Evolutionary conservation across 345 rosid species (phyloP).

Genomic region (Lepidium sativum): DNA sequence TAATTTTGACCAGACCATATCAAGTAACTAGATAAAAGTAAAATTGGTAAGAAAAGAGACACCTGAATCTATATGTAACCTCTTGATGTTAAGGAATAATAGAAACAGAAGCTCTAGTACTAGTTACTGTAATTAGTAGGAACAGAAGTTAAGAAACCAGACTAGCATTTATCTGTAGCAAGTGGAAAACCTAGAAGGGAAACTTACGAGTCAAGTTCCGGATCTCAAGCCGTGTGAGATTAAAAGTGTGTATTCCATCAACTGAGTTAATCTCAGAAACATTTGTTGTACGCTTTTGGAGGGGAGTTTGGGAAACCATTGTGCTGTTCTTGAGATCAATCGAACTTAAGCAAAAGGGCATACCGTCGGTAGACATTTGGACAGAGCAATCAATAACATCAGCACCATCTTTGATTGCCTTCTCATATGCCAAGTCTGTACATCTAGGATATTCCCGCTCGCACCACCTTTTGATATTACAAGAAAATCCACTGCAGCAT

Average conservation of each 20-base stretch:
- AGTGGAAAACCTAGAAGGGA: background rate
- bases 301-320: slow-evolving; percentile 17
- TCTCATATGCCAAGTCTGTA: slow-evolving; percentile 55
- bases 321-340: slow-evolving; percentile 44
- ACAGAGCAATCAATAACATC: no score
- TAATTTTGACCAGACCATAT: background rate
- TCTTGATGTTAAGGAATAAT: background rate
- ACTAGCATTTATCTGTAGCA: background rate
- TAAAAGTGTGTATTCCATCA: slow-evolving; percentile 48
- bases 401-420: slow-evolving; percentile 57
- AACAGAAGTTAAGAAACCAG: background rate
- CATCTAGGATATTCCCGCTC: slow-evolving; percentile 85
- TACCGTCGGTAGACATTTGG: slow-evolving; percentile 64
- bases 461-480: slow-evolving; percentile 73
- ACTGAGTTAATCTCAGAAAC: slow-evolving; percentile 31
- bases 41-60: background rate
- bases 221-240: slow-evolving; percentile 54
- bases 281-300: slow-evolving; percentile 10
- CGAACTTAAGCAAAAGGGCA: slow-evolving; percentile 48
- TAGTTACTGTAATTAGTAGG: background rate
- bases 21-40: background rate
- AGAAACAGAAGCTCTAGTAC: background rate
- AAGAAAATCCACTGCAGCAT: no score
- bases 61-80: background rate
- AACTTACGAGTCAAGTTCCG: slow-evolving; percentile 47